Conservation (phyloP, 371 early-diverging fungal genomes). For the Mycotypha africana region DNA sequence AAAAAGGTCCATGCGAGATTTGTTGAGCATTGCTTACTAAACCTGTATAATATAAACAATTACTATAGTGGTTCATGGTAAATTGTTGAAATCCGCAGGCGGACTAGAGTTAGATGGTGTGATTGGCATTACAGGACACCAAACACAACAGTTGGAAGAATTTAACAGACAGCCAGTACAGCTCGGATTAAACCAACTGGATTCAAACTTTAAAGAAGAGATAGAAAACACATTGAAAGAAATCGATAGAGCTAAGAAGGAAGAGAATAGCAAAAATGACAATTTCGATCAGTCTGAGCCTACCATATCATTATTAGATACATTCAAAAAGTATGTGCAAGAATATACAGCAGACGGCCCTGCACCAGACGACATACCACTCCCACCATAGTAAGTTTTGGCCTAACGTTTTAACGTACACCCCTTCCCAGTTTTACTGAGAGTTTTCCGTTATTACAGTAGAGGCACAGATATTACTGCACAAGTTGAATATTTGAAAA, state of each 20-base stretch:
- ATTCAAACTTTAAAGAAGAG: conserved; percentile 35
- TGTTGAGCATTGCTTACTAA: neutral
- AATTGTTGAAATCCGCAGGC: conserved; percentile 29
- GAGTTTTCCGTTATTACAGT: too few relatives aligned
- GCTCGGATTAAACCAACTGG: conserved; percentile 29
- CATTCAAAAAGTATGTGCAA: conserved; percentile 33
- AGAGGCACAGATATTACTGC: conserved; percentile 65
- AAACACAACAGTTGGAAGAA: conserved; percentile 71
- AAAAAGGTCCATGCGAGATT: too few relatives aligned
- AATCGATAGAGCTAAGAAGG: conserved; percentile 14
- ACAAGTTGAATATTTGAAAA: conserved; percentile 70
- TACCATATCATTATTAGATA: conserved; percentile 31
- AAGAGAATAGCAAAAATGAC: conserved; percentile 2
- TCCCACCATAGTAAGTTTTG: conserved; percentile 72
- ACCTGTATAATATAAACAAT: neutral
- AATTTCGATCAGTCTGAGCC: too few relatives aligned
- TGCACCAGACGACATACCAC: conserved; percentile 41
- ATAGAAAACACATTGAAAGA: conserved; percentile 36
- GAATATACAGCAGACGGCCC: conserved; percentile 38
- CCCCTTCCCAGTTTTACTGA: too few relatives aligned
- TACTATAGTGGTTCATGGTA: conserved; percentile 23
- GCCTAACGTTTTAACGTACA: too few relatives aligned
- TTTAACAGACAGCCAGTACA: conserved; percentile 66
- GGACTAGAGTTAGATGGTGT: conserved; percentile 55
- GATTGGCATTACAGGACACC: conserved; percentile 77